Conservation (phyloP, 2,329 filamentous ascomycete species). For the Mollisia scopiformis region DNA sequence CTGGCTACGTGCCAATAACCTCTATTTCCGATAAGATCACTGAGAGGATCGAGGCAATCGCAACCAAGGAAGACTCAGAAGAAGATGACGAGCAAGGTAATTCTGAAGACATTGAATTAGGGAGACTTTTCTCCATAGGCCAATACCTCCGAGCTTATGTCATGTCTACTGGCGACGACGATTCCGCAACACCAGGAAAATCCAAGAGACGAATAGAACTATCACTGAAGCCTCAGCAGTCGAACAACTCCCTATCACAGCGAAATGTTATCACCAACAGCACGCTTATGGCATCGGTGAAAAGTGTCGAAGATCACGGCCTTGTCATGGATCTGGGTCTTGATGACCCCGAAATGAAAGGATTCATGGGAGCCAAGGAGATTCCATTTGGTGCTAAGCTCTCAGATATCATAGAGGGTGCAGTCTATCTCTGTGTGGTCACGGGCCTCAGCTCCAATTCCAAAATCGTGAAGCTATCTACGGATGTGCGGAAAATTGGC, state of each 20-base stretch:
- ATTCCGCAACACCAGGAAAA: slow-evolving; percentile 45
- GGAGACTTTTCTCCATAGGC: slow-evolving; percentile 76
- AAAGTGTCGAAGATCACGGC: slow-evolving; percentile 95
- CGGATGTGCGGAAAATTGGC: slow-evolving; percentile 70
- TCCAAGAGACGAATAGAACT: slow-evolving; percentile 84
- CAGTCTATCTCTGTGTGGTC: slow-evolving; percentile 83
- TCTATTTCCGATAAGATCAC: slow-evolving; percentile 84
- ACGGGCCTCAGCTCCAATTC: slow-evolving; percentile 75
- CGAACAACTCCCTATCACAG: slow-evolving; percentile 75
- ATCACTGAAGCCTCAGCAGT: slow-evolving; percentile 76
- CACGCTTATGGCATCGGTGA: slow-evolving; percentile 84
- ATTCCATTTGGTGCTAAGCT: slow-evolving; percentile 68
- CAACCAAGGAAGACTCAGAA: slow-evolving; percentile 53
- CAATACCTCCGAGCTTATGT: slow-evolving; percentile 90
- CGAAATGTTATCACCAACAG: slow-evolving; percentile 75
- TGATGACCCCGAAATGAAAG: slow-evolving; percentile 66
- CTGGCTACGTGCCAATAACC: slow-evolving; percentile 88
- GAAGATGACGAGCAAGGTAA: slow-evolving; percentile 55
- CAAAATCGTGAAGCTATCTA: slow-evolving; percentile 85
- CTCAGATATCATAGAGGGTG: slow-evolving; percentile 75
- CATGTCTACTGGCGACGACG: slow-evolving; percentile 73
- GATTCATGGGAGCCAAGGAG: slow-evolving; percentile 86
- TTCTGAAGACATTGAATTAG: slow-evolving; percentile 68
- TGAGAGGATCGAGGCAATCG: slow-evolving; percentile 70
- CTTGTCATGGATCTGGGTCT: slow-evolving; percentile 91